phyloP scores from a whole-genome alignment of 805 yeast genomes.

The Danielozyma ontarioensis region DNA sequence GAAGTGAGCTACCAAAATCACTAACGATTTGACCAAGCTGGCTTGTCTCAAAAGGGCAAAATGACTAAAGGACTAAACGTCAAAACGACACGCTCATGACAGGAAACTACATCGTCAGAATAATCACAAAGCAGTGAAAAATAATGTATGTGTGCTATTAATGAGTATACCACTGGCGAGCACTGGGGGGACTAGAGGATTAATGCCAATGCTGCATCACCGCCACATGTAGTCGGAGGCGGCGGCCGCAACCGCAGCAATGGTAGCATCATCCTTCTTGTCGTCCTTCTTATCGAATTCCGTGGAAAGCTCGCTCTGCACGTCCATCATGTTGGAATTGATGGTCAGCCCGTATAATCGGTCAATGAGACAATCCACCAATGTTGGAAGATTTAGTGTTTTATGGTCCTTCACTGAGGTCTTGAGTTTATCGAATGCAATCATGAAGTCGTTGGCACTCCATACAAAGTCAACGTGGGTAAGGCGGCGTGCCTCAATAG shows the following conservation, averaged over 20 bases:
- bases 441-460: constrained; percentile 11
- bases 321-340: background rate
- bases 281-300: constrained; percentile 3
- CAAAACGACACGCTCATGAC: too few species aligned
- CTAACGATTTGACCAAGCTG: too few species aligned
- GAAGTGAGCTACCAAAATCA: too few species aligned
- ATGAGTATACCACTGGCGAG: too few species aligned
- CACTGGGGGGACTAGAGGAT: too few species aligned
- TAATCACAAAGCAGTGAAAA: too few species aligned
- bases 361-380: constrained; percentile 9
- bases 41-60: too few species aligned
- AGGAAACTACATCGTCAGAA: too few species aligned
- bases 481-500: background rate
- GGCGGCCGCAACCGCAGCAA: constrained; percentile 30
- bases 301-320: background rate
- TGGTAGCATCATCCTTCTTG: constrained; percentile 32
- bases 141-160: too few species aligned
- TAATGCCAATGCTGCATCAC: too few species aligned
- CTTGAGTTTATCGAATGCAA: constrained; percentile 11
- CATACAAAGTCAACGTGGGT: constrained; percentile 2
- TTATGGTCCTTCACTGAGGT: constrained; percentile 7
- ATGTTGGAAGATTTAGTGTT: constrained; percentile 7
- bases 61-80: too few species aligned
- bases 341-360: constrained; percentile 5
- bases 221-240: too few species aligned